Base-by-base conservation (phyloP, 352 stramenopile species). In the Plasmopara muralis region DNA sequence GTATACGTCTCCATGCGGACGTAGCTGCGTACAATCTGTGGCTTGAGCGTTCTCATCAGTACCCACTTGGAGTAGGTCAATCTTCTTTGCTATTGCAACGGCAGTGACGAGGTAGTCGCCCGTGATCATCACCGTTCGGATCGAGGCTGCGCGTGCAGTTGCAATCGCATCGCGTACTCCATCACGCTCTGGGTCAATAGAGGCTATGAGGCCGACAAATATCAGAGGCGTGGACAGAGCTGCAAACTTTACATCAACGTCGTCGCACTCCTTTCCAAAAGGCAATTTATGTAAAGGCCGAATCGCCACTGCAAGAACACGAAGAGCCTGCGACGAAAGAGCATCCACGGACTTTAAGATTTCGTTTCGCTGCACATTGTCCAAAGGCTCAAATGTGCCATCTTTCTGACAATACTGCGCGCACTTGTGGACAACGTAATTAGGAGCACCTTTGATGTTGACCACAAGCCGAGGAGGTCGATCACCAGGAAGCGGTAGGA, bases 81-180 rank as follows among this genome's bases (percentile, higher is more conserved):
- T 95, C 58, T 96, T 79, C 47, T 80, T 83, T 9, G 89, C 93
- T 60, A 99, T 98, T 2, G 93, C 89, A 5, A 97, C 50, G 1
- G 95, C 95, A 5, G 94, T 98, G 59, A 97, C 92, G 45, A 97
- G 77, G 43, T 95, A 94, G 68, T 99, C 96, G 20, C 95, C 92
- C 2, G 95, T 98, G 46, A 98, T 87, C 89, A 98, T 98, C 12
- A 95, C 71, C 0, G 82, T 90, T 12, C 77, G 78, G 35, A 93
- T 84, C 3, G 63, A 83, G 2, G 73, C 73, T 14, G 50, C 50
- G 8, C 60, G 60, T 34, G 60, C 60, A 42, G 60, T 68, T 7
- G 55, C 50, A 43, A 93, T 84, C 0, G 82, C 77, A 9, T 74
- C 64, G 0, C 55, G 60, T 0, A 93, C 82, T 18, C 82, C 82